A percentile compares a stretch with the other conserved stretches of the same genome.
phyloP scores from a whole-genome alignment of 305 asterid genomes.

The Coffea humblotiana region DNA sequence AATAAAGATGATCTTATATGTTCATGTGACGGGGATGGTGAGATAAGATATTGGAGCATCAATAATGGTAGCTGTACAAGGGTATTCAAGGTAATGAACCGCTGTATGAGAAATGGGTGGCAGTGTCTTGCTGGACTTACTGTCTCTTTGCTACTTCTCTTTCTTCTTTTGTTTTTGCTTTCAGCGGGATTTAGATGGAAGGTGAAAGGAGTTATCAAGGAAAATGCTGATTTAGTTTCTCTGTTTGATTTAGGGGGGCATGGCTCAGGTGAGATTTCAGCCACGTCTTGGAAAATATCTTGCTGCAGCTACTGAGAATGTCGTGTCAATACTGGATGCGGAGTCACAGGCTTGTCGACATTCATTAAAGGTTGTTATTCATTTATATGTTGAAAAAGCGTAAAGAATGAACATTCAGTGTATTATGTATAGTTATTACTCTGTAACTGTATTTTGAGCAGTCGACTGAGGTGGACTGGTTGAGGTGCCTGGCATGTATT shows the following conservation, averaged over 20 bases:
- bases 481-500: background rate
- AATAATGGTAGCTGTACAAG: constrained; percentile 69
- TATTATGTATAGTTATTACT: background rate
- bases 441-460: background rate
- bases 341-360: constrained; percentile 81
- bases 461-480: background rate
- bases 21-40: constrained; percentile 95
- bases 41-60: constrained; percentile 92
- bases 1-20: constrained; percentile 91
- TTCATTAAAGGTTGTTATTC: constrained; percentile 61
- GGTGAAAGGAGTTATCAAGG: background rate
- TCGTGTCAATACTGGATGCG: constrained; percentile 76
- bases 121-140: background rate
- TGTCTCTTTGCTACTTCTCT: background rate
- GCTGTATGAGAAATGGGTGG: background rate
- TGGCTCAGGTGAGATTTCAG: constrained; percentile 87
- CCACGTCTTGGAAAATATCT: constrained; percentile 90
- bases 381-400: background rate
- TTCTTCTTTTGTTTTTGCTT: background rate
- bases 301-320: constrained; percentile 93
- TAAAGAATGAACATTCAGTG: background rate
- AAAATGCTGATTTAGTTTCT: constrained; percentile 5
- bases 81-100: constrained; percentile 66
- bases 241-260: constrained; percentile 65
- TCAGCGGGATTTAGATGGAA: background rate